These are phyloP conservation scores for Flaveria brownii DNA, from an alignment of 129 eudicot species.

Conservation along the genomic window DNA sequence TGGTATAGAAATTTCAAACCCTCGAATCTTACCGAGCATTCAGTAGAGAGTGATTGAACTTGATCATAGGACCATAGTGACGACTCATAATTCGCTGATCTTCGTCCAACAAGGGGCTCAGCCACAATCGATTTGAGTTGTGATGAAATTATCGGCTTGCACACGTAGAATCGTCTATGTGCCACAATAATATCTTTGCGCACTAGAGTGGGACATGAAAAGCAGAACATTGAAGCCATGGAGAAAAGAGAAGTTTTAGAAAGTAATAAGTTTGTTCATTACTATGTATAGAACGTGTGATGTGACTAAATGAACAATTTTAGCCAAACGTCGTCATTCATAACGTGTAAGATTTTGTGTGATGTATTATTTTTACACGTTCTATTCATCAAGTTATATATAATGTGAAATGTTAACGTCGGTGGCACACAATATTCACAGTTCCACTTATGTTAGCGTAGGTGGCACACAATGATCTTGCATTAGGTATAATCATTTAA, in stretches of 20 bases:
- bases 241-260: background rate
- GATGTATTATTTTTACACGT: too few relatives aligned
- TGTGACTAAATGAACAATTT: background rate
- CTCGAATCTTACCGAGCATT: background rate
- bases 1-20: background rate
- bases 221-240: slow-evolving; percentile 14
- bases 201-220: background rate
- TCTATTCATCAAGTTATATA: too few relatives aligned
- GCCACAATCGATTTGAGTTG: background rate
- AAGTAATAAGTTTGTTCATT: too few relatives aligned
- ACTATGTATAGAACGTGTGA: background rate
- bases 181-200: background rate
- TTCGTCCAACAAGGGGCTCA: background rate
- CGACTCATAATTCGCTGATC: slow-evolving; percentile 24
- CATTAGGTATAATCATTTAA: too few relatives aligned
- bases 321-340: background rate
- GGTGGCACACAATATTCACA: too few relatives aligned
- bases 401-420: too few relatives aligned
- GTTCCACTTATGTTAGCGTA: too few relatives aligned
- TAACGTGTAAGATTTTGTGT: too few relatives aligned
- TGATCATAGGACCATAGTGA: slow-evolving; percentile 16
- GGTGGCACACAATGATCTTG: too few relatives aligned
- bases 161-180: background rate
- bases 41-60: slow-evolving; percentile 16
- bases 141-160: slow-evolving; percentile 6